These are phyloP conservation scores for Phytopythium mirpurense DNA, from an alignment of 352 stramenopile genomes.

Conservation along the genomic window DNA sequence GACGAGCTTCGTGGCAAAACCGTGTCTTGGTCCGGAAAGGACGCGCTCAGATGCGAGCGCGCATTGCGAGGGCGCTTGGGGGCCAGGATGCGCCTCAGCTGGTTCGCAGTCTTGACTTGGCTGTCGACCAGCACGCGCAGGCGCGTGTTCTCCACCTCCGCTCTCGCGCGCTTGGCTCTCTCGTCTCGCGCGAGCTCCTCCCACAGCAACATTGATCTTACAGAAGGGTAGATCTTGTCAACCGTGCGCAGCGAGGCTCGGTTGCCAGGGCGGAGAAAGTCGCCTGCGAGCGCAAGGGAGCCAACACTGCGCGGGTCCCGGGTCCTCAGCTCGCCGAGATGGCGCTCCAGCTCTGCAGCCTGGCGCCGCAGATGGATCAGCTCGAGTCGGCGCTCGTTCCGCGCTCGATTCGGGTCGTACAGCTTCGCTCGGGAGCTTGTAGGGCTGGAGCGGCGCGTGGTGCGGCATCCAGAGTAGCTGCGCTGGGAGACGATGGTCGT, in stretches of 20 bases:
- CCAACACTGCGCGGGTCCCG: background rate
- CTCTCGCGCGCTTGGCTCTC: constrained; percentile 30
- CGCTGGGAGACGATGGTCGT: background rate
- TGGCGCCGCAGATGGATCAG: constrained; percentile 46
- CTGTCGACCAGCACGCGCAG: constrained; percentile 43
- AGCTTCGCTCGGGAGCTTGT: background rate
- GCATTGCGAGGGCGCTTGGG: constrained; percentile 20
- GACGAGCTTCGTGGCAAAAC: too few species aligned
- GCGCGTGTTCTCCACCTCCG: constrained; percentile 50
- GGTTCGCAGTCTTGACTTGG: constrained; percentile 49
- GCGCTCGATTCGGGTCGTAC: constrained; percentile 45
- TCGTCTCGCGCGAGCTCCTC: constrained; percentile 41
- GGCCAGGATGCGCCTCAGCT: constrained; percentile 43
- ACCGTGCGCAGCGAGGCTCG: background rate
- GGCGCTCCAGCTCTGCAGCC: constrained; percentile 2
- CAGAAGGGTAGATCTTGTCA: background rate
- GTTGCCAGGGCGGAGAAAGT: background rate
- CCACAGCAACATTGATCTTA: constrained; percentile 10
- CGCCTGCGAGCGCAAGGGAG: background rate
- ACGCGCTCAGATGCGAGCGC: background rate
- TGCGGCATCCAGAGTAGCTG: background rate
- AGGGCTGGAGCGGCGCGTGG: background rate
- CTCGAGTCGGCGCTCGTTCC: constrained; percentile 54
- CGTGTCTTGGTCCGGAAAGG: constrained; percentile 1
- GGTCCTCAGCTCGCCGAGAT: background rate